A percentile compares a stretch with the other conserved stretches of the same genome.
phyloP scores from a whole-genome alignment of 2,329 filamentous ascomycete genomes.

The Trichoderma aggressivum region DNA sequence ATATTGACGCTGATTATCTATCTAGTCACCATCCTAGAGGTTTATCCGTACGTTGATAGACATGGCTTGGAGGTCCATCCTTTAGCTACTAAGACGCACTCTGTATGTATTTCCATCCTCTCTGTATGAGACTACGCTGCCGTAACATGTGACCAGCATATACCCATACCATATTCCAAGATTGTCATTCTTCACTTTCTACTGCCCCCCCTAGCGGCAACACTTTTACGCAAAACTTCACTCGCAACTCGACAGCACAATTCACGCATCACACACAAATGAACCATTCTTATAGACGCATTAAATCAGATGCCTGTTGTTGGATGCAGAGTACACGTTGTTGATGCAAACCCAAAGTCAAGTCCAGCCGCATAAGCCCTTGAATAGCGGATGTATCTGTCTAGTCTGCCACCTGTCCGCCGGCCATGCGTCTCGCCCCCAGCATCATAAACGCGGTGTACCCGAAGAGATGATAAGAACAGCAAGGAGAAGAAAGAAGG shows the following conservation, averaged over 20 bases:
- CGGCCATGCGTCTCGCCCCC: constrained; percentile 27
- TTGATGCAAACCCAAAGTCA: constrained; percentile 40
- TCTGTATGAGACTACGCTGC: not conserved
- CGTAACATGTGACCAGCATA: not conserved
- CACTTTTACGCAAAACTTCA: not conserved
- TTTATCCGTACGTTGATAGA: no score
- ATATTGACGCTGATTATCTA: not conserved
- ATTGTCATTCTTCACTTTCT: not conserved
- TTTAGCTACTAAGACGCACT: not conserved
- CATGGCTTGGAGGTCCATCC: not conserved
- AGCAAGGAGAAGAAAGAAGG: not conserved
- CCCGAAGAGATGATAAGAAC: constrained; percentile 3
- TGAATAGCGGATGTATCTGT: constrained; percentile 37
- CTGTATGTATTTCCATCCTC: not conserved
- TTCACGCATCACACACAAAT: not conserved
- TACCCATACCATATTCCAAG: not conserved
- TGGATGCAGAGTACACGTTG: constrained; percentile 29
- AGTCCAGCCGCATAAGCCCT: constrained; percentile 38
- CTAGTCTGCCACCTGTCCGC: constrained; percentile 34
- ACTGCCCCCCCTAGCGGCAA: not conserved
- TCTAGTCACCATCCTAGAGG: no score
- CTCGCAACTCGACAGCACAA: not conserved
- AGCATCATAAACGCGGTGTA: constrained; percentile 26
- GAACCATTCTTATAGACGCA: constrained; percentile 5
- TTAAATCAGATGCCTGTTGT: constrained; percentile 23